Base-by-base conservation (phyloP, 441 rosid species). In the Adansonia madagascariensis region DNA sequence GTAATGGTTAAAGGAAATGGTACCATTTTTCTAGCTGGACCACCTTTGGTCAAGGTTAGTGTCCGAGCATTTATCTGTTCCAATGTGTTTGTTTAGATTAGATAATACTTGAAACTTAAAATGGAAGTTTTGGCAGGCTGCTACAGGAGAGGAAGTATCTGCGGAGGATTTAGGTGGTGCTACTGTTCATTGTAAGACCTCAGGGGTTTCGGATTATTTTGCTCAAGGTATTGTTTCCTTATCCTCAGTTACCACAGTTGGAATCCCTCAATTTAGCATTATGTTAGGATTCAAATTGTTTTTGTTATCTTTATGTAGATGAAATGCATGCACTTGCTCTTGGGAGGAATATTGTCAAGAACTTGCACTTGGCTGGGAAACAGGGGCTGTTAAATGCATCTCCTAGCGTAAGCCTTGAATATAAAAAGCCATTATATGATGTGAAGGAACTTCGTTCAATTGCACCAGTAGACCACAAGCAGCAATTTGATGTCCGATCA, bases 121-220 rank as follows among this genome's bases (percentile, higher is more conserved):
- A 77, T 77, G 79, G 82, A 83, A 64, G 78, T 75, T 84, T 79
- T 85, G 81, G 77, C 86, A 95, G 99, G 99, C 99, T 90, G 97
- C 99, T 66, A 95, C 98, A 1, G 98, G 99, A 81, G 99, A 95
- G 88, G 97, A 89, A 81, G 91, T 95, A 67, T 89, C 98, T 31
- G 99, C 99, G 20, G 99, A 95, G 84, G 97, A 94, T 84, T 84
- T 95, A 77, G 99, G 99, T 20, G 99, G 98, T 20, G 98, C 97
- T 63, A 74, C 85, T 3, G 91, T 95, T 79, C 99, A 95, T 70
- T 95, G 98, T 89, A 94, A 89, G 85, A 90, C 93, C 0, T 94
- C 99, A n/a, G 98, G 98, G 62, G 97, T 95, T 73, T 95, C 98
- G 0, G 99, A 95, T 86, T 92, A 95, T 88, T 92, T 92, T 83